A percentile compares a stretch with the other conserved stretches of the same genome.
These are phyloP conservation scores for Lathyrus aphaca DNA, from an alignment of 306 rosid genomes.

Conservation along the genomic window DNA sequence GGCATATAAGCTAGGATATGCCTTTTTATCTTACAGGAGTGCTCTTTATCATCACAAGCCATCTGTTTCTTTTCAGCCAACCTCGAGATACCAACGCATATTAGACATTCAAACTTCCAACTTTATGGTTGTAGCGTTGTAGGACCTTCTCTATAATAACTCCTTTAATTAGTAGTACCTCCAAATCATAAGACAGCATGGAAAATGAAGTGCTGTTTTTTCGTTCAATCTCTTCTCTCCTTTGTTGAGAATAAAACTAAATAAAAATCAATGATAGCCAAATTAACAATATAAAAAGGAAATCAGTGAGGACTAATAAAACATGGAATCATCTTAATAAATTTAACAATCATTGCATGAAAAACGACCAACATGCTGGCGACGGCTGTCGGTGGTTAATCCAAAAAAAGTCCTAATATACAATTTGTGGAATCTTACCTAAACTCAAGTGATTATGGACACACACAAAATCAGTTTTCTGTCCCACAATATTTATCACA, in stretches of 20 bases:
- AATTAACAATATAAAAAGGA: background rate
- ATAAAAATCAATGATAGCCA: constrained; percentile 13
- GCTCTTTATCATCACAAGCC: constrained; percentile 3
- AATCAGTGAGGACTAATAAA: constrained; percentile 1
- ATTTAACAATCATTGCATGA: constrained; percentile 18
- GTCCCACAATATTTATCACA: too few relatives aligned
- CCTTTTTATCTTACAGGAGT: background rate
- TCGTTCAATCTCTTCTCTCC: constrained; percentile 5
- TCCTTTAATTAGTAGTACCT: background rate
- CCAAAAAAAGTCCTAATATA: background rate
- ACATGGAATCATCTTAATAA: constrained; percentile 21
- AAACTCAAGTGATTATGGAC: background rate
- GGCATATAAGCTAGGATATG: background rate
- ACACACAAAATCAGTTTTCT: too few relatives aligned
- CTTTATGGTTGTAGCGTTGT: constrained; percentile 2
- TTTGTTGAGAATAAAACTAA: constrained; percentile 4
- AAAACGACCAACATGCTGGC: constrained; percentile 9
- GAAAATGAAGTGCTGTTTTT: constrained; percentile 10
- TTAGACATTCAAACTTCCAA: background rate
- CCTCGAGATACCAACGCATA: background rate
- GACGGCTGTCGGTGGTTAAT: constrained; percentile 1
- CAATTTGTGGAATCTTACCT: constrained; percentile 8
- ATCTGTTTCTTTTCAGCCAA: background rate
- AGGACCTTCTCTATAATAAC: constrained; percentile 8
- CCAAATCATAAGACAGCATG: constrained; percentile 29